A percentile compares a stretch with the other conserved stretches of the same genome.
These are phyloP conservation scores for Epichloe glyceriae DNA, from an alignment of 2,329 filamentous ascomycete species.

Conservation along the genomic window DNA sequence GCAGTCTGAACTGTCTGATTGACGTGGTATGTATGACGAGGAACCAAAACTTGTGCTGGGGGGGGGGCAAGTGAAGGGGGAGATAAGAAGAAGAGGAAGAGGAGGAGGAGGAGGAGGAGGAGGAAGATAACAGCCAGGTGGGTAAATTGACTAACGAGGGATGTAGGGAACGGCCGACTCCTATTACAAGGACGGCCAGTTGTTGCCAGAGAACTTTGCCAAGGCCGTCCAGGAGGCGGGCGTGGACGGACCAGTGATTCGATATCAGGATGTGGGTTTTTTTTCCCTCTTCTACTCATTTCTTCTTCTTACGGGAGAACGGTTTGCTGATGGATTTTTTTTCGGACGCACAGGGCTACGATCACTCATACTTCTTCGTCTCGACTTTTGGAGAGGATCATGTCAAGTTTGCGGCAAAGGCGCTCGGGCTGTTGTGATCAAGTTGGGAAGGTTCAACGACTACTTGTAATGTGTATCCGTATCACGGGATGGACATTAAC, in stretches of 20 bases:
- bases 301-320: too few relatives aligned
- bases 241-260: conserved; percentile 57
- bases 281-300: too few relatives aligned
- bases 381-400: conserved; percentile 83
- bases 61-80: too few relatives aligned
- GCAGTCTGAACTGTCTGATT: conserved; percentile 63
- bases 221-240: conserved; percentile 66
- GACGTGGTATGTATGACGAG: conserved; percentile 55
- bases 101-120: too few relatives aligned
- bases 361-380: conserved; percentile 98
- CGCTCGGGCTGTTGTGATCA: conserved; percentile 35
- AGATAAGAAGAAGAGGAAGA: too few relatives aligned
- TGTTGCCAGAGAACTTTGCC: conserved; percentile 87
- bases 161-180: conserved; percentile 75
- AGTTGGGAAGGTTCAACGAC: too few relatives aligned
- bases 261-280: conserved; percentile 59
- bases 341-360: conserved; percentile 56
- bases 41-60: too few relatives aligned
- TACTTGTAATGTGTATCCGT: too few relatives aligned
- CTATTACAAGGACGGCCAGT: conserved; percentile 89
- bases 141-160: too few relatives aligned
- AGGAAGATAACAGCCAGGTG: too few relatives aligned
- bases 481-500: too few relatives aligned
- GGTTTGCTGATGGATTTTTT: neutral
- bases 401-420: conserved; percentile 81